phyloP scores from a whole-genome alignment of 495 filamentous ascomycete species.

The Penicillium verhagenii region DNA sequence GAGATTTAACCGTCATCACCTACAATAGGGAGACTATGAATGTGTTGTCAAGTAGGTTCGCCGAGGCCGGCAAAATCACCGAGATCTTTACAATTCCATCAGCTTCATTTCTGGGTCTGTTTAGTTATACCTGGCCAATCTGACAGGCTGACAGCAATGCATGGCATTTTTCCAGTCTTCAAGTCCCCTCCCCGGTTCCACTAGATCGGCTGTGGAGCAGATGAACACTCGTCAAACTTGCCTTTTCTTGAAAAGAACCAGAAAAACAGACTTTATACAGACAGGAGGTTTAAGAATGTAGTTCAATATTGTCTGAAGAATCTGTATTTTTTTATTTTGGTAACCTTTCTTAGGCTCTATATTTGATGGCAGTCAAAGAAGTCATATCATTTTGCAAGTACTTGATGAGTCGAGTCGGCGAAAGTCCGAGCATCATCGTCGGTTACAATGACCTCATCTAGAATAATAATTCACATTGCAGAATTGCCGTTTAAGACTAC shows the following conservation, averaged over 20 bases:
- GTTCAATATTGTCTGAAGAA: too few relatives aligned
- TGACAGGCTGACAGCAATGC: not conserved
- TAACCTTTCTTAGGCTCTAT: not conserved
- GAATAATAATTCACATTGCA: too few relatives aligned
- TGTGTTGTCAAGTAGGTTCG: conserved; percentile 1
- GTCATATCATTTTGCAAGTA: not conserved
- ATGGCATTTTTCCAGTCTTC: not conserved
- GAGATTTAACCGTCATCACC: conserved; percentile 14
- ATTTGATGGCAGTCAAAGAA: too few relatives aligned
- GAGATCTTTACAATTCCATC: conserved; percentile 4
- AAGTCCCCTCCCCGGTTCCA: not conserved
- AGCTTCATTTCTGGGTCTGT: conserved; percentile 1
- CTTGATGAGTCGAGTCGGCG: not conserved
- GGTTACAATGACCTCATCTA: not conserved
- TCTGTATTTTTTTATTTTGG: too few relatives aligned
- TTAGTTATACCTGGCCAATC: not conserved
- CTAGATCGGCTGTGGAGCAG: conserved; percentile 7
- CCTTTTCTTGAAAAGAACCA: too few relatives aligned
- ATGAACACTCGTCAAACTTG: not conserved
- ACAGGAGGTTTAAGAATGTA: too few relatives aligned
- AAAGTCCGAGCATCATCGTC: not conserved
- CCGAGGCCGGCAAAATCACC: conserved; percentile 17
- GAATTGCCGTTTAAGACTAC: too few relatives aligned
- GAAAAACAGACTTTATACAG: too few relatives aligned
- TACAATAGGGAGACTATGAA: not conserved